A percentile compares a stretch with the other conserved stretches of the same genome.
phyloP scores from a whole-genome alignment of 2,329 filamentous ascomycete species.

The Aspergillus melleus region DNA sequence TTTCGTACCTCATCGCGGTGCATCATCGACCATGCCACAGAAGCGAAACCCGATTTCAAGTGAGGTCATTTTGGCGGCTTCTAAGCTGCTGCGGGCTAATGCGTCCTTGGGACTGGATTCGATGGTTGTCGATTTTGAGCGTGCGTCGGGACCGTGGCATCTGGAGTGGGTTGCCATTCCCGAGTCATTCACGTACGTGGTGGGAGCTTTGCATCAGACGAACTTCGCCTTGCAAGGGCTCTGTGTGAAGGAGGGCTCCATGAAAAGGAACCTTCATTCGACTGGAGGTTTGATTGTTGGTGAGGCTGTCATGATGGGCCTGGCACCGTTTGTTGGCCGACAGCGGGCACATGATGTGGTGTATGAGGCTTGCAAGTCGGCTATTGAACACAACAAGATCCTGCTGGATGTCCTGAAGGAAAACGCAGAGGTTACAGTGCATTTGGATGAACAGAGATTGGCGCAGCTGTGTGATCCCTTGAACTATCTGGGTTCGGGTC shows the following conservation, averaged over 20 bases:
- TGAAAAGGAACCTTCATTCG: slow-evolving; percentile 53
- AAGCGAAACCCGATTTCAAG: slow-evolving; percentile 61
- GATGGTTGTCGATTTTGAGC: slow-evolving; percentile 60
- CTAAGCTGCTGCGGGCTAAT: slow-evolving; percentile 55
- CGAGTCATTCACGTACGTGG: slow-evolving; percentile 54
- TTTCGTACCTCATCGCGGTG: slow-evolving; percentile 55
- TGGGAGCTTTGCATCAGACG: slow-evolving; percentile 55
- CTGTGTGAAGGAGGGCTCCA: slow-evolving; percentile 51
- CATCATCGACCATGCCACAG: slow-evolving; percentile 59
- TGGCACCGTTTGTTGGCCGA: slow-evolving; percentile 54
- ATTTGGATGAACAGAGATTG: slow-evolving; percentile 50
- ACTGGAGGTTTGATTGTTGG: slow-evolving; percentile 57
- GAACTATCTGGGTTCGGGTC: slow-evolving; percentile 44
- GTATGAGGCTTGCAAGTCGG: slow-evolving; percentile 55
- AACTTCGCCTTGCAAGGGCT: slow-evolving; percentile 55
- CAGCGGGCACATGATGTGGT: slow-evolving; percentile 58
- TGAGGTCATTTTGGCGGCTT: slow-evolving; percentile 57
- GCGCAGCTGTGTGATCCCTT: slow-evolving; percentile 56
- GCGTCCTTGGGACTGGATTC: slow-evolving; percentile 55
- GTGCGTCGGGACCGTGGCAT: slow-evolving; percentile 60
- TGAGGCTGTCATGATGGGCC: slow-evolving; percentile 62
- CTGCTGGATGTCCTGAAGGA: slow-evolving; percentile 46
- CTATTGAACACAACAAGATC: slow-evolving; percentile 46
- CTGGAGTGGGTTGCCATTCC: slow-evolving; percentile 60
- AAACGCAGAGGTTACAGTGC: slow-evolving; percentile 42